Evolutionary conservation across 768 basidiomycete species (phyloP).

Genomic region (Amanita molliuscula): DNA sequence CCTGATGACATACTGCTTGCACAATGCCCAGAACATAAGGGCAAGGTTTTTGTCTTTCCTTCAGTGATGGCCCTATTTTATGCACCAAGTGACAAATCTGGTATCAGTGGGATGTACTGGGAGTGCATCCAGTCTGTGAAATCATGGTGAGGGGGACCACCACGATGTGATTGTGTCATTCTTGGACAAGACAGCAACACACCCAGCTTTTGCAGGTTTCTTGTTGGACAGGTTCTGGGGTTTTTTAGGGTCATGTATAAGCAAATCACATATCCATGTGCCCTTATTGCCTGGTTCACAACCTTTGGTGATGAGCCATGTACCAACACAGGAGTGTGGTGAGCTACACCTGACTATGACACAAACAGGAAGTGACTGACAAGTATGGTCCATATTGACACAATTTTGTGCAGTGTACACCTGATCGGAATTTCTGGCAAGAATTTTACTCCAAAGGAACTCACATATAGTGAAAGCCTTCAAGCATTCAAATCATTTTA

Average conservation of each 20-base stretch:
- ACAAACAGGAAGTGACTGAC: constrained; percentile 1
- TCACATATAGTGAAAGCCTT: constrained; percentile 13
- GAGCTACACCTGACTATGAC: constrained; percentile 17
- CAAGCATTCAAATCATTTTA: constrained; percentile 16
- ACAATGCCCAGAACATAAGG: constrained; percentile 11
- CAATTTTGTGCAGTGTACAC: constrained; percentile 19
- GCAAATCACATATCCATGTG: constrained; percentile 13
- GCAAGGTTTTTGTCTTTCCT: constrained; percentile 14
- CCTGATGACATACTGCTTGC: neutral
- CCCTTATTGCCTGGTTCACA: constrained; percentile 18
- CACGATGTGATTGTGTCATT: constrained; percentile 19
- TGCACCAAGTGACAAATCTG: too few species aligned
- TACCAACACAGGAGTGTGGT: constrained; percentile 19
- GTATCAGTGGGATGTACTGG: constrained; percentile 13
- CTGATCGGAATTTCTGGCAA: constrained; percentile 17
- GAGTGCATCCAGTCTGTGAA: constrained; percentile 18
- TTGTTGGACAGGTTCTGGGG: constrained; percentile 14
- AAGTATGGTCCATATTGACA: constrained; percentile 16
- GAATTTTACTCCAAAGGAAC: constrained; percentile 9
- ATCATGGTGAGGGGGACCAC: constrained; percentile 14
- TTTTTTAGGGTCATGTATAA: constrained; percentile 18
- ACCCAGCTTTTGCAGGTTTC: constrained; percentile 14
- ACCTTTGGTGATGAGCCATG: constrained; percentile 12
- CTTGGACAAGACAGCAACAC: constrained; percentile 11
- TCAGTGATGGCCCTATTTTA: constrained; percentile 19